Conservation (phyloP, 345 rosid genomes). For the Diplotaxis tenuifolia region DNA sequence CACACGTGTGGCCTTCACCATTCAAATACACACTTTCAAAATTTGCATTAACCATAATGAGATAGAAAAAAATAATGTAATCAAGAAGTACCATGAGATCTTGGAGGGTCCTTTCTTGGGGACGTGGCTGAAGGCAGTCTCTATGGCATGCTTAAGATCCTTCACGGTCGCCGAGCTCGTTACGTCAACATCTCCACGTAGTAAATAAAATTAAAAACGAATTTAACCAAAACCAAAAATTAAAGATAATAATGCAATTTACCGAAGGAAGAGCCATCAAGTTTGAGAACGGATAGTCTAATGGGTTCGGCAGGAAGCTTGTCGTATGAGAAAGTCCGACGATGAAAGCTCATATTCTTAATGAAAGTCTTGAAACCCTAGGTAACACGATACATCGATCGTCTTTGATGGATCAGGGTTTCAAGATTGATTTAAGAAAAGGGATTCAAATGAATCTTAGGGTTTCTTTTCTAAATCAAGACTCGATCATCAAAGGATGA, state of each 20-base stretch:
- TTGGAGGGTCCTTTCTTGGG: constrained; percentile 65
- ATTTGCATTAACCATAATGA: neutral
- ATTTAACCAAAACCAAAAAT: neutral
- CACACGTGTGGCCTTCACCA: constrained; percentile 79
- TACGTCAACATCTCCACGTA: constrained; percentile 54
- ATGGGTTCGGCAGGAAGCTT: constrained; percentile 68
- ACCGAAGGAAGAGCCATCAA: constrained; percentile 84
- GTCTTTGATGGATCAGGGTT: constrained; percentile 12
- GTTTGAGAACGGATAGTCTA: constrained; percentile 71
- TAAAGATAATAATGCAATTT: neutral
- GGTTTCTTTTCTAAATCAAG: neutral
- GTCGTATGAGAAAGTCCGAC: constrained; percentile 45
- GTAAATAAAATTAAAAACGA: neutral
- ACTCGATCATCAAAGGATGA: constrained; percentile 16
- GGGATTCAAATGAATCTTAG: constrained; percentile 13
- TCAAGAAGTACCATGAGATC: constrained; percentile 71
- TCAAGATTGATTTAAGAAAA: constrained; percentile 17
- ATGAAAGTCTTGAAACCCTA: constrained; percentile 13
- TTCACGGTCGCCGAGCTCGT: constrained; percentile 54
- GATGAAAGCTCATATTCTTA: constrained; percentile 37
- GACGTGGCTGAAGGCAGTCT: constrained; percentile 59
- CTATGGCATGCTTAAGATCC: constrained; percentile 75
- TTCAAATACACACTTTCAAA: neutral
- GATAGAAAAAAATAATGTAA: neutral
- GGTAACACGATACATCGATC: constrained; percentile 1